phyloP scores from a whole-genome alignment of 2,329 filamentous ascomycete species.

The Zymoseptoria passerinii region DNA sequence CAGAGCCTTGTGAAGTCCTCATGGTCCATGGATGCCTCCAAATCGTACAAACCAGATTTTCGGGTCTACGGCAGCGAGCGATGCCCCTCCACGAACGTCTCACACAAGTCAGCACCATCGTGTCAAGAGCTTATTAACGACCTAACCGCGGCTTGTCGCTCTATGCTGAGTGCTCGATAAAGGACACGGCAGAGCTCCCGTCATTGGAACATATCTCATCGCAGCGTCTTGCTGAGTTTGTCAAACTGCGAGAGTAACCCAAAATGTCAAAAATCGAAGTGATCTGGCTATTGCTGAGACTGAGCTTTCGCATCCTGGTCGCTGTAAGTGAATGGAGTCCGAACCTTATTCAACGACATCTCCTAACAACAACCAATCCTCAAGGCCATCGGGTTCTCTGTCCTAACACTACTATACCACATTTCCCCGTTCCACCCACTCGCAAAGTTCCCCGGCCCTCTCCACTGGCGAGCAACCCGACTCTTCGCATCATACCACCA shows the following conservation, averaged over 20 bases:
- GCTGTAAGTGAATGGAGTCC: not conserved
- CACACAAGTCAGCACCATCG: not conserved
- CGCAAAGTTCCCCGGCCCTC: conserved; percentile 17
- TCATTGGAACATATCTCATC: not conserved
- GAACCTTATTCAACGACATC: not conserved
- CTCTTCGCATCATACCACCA: conserved; percentile 18
- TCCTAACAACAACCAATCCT: not conserved
- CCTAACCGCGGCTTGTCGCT: not conserved
- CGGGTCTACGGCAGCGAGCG: not conserved
- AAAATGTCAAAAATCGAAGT: not conserved
- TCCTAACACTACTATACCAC: conserved; percentile 12
- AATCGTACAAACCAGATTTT: not conserved
- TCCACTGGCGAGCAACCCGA: conserved; percentile 15
- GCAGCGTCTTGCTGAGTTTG: not conserved
- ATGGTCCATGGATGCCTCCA: too few species aligned
- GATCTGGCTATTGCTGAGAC: not conserved
- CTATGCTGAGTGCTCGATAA: not conserved
- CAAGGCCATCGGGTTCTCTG: not conserved
- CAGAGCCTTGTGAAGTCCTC: too few species aligned
- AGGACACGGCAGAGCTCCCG: not conserved
- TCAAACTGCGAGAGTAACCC: not conserved
- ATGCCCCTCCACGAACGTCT: not conserved
- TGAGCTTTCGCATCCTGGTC: not conserved
- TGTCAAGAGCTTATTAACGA: not conserved
- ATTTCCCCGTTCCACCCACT: conserved; percentile 20